These are phyloP conservation scores for Solanum pennellii DNA, from an alignment of 257 asterid species.

Conservation along the genomic window DNA sequence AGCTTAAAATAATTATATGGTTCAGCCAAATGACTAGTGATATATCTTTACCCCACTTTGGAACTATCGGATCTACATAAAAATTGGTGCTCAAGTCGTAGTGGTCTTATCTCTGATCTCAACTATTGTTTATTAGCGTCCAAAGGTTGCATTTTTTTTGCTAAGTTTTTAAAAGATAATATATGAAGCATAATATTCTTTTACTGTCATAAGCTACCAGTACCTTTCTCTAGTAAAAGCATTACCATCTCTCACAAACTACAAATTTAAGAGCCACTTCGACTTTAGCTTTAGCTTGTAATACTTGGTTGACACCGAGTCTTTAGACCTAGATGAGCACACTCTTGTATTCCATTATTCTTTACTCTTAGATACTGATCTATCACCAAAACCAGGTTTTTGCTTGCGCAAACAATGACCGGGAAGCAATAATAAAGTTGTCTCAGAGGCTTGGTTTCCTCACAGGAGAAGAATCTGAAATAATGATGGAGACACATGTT, in stretches of 20 bases:
- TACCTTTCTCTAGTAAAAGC: background rate
- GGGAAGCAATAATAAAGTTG: conserved; percentile 76
- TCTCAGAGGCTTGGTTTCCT: conserved; percentile 89
- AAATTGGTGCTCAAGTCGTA: background rate
- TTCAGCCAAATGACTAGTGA: background rate
- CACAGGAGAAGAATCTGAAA: conserved; percentile 75
- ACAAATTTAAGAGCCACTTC: background rate
- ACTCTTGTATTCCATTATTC: background rate
- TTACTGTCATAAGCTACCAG: background rate
- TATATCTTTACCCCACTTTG: background rate
- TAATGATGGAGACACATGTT: conserved; percentile 81
- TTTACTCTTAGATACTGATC: background rate
- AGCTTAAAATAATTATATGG: background rate
- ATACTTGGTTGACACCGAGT: background rate
- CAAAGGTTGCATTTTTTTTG: background rate
- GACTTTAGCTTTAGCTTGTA: background rate
- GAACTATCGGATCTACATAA: background rate
- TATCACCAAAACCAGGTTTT: conserved; percentile 41
- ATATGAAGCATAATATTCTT: background rate
- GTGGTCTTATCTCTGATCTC: background rate
- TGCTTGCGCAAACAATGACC: conserved; percentile 74
- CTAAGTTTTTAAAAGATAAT: background rate
- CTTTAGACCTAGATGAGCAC: background rate
- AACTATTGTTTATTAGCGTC: background rate
- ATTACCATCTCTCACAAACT: background rate